Base-by-base conservation (phyloP, 2,329 filamentous ascomycete genomes). In the Nothophaeocryptopus gaeumannii region DNA sequence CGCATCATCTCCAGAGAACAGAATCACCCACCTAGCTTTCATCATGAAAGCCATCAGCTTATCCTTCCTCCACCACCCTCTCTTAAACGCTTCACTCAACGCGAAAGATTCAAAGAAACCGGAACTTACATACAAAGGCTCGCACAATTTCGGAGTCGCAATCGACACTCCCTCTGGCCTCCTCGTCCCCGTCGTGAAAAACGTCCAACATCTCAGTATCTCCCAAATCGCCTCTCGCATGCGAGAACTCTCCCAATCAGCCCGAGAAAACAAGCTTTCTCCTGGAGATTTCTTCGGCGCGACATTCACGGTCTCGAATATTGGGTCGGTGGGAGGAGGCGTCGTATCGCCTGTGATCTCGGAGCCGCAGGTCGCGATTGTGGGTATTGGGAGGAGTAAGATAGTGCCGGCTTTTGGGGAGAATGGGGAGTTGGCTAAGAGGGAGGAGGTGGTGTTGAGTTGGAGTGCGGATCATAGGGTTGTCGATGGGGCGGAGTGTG, bases 381-480 rank as follows among this genome's bases (percentile, higher is more conserved):
- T 99, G 26, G 93, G 92, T 9, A 78, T 99, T 29, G 93, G 93
- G 5, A 83, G 87, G 59, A 83, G 90, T 68, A 86, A 85, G 61
- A 80, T 82, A 1, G 80, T 96, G 30, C 93, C 93, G 9, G 86
- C 89, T 2, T 97, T 97, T 70, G 72, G 70, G 16, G 69, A 72
- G 53, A 61, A 70, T 35, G 74, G 70, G 2, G 67, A 71, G 67
- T 75, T 97, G 10, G 78, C 91, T 10, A 83, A 82, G 71, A 88
- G 83, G 68, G 85, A 95, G 64, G 80, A 95, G 54, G 85, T 86
- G 67, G 90, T 95, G 66, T 89, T 97, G 62, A 97, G 91, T 72
- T 97, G 92, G 92, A 92, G 88, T 68, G 92, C 92, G 5, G 91
- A 97, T 70, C 93, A 99, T 71, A 78, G 93, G 14, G 88, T 97